Base-by-base conservation (phyloP, 208 protist species). In the Porcisia deanei region DNA sequence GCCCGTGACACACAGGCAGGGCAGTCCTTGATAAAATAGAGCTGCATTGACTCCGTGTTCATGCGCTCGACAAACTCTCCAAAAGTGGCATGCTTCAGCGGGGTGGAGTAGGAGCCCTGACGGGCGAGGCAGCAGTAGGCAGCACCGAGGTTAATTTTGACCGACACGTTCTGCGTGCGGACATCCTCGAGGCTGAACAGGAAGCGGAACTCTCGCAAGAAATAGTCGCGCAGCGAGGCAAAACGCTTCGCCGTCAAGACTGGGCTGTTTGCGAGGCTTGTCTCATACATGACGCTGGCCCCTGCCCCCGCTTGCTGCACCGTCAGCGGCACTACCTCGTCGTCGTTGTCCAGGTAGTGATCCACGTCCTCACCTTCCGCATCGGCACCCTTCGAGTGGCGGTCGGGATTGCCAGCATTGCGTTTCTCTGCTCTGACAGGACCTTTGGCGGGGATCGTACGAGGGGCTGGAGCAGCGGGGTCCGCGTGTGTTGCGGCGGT, bases 11-110 rank as follows among this genome's bases (percentile, higher is more conserved):
- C 89, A 77, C 89, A 94, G 18, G 79, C 79, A 18, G 92, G 92
- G 55, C 88, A 91, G 76, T 96, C 92, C 37, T 85, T 86, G 47
- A 96, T 84, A 68, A 96, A 96, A 75, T 95, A 96, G 59, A 96
- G 67, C 83, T 96, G 90, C 88, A 96, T 90, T 55, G 85, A 91
- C 81, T 96, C 89, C 34, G 94, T 86, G 80, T 93, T 93, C 88
- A 94, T 95, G 55, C 89, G 88, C 74, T 93, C 87, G 10, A 96
- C 90, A 72, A 96, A 94, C 80, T 94, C 84, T 57, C 83, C 83
- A 71, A 96, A 94, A 14, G 89, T 91, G 37, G 89, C 90, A 74
- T 96, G 88, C 71, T 90, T 90, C 25, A 94, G 84, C n/a, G 88
- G 88, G 3, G 90, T 93, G 59, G 85, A 89, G 83, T 94, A 87